Conservation (phyloP, 164 flowering plant genomes). For the grape (Vitis vinifera) region ASM3070453v1 NC_081822.1:22073501-22074000, state of each 20-base stretch:
- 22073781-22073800: conserved; percentile 33
- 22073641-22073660: conserved; percentile 35
- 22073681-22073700: conserved; percentile 50
- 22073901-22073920: conserved; percentile 26
- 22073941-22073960: conserved; percentile 45
- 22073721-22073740: conserved; percentile 44
- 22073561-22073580: conserved; percentile 33
- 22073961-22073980: conserved; percentile 27
- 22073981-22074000: conserved; percentile 34
- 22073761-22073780: conserved; percentile 50
- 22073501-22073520: neutral
- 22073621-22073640: conserved; percentile 43
- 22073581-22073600: conserved; percentile 45
- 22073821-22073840: conserved; percentile 19
- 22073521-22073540: conserved; percentile 23
- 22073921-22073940: conserved; percentile 41
- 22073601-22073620: conserved; percentile 61
- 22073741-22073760: conserved; percentile 43
- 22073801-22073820: conserved; percentile 38
- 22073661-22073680: conserved; percentile 28
- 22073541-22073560: conserved; percentile 23
- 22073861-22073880: conserved; percentile 36
- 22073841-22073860: conserved; percentile 22
- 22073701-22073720: conserved; percentile 41
- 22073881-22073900: conserved; percentile 38